phyloP scores from a whole-genome alignment of 2,329 filamentous ascomycete species.

The Neonectria ditissima region DNA sequence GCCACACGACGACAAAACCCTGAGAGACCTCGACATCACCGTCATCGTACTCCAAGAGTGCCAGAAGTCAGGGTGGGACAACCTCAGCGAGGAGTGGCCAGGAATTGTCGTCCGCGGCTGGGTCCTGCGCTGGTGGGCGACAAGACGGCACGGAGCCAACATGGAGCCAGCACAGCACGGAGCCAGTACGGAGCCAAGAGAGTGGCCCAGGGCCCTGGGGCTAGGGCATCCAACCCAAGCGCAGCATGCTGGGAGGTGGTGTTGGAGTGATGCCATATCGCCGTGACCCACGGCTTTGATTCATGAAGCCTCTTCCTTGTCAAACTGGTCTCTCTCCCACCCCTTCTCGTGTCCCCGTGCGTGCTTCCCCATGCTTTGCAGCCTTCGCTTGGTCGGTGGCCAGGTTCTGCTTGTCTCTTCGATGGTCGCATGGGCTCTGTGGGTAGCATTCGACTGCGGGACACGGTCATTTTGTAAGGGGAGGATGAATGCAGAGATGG shows the following conservation, averaged over 20 bases:
- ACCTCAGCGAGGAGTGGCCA: conserved; percentile 29
- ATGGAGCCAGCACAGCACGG: conserved; percentile 5
- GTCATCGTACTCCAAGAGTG: conserved; percentile 44
- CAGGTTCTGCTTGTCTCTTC: conserved; percentile 30
- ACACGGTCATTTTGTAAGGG: conserved; percentile 25
- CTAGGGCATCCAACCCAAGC: conserved; percentile 29
- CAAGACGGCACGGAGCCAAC: conserved; percentile 9
- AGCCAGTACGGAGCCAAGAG: conserved; percentile 6
- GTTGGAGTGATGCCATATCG: conserved; percentile 45
- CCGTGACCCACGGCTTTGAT: conserved; percentile 32
- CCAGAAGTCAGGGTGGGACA: conserved; percentile 41
- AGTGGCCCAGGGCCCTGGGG: conserved; percentile 11
- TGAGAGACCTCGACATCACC: conserved; percentile 38
- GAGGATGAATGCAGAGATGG: conserved; percentile 33
- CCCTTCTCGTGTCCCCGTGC: conserved; percentile 16
- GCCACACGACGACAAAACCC: conserved; percentile 38
- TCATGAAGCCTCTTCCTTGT: conserved; percentile 16
- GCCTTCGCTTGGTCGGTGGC: conserved; percentile 35
- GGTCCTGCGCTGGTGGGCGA: not conserved
- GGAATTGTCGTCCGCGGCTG: conserved; percentile 10
- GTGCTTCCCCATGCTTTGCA: conserved; percentile 33
- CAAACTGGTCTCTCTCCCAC: conserved; percentile 5
- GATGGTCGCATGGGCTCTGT: conserved; percentile 33
- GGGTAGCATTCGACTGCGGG: conserved; percentile 38
- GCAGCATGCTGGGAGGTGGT: conserved; percentile 38